phyloP scores from a whole-genome alignment of 257 asterid species.

The Ajuga chamaepitys region DNA sequence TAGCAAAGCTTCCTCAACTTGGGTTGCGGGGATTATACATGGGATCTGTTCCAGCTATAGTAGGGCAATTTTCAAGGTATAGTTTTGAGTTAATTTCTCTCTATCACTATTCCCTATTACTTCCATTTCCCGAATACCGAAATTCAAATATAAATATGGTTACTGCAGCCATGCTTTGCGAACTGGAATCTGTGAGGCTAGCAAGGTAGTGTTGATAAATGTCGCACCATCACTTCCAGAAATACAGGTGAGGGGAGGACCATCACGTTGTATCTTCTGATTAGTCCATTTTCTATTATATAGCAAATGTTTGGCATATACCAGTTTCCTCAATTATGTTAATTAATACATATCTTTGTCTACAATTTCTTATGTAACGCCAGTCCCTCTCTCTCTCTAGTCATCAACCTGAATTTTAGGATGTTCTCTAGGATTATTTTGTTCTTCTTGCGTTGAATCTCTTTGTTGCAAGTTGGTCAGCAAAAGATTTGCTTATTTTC shows the following conservation, averaged over 20 bases:
- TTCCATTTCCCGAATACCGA: neutral
- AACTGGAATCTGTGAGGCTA: slow-evolving; percentile 91
- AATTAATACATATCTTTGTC: neutral
- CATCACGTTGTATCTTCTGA: neutral
- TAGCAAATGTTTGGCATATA: too few relatives aligned
- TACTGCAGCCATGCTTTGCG: slow-evolving; percentile 77
- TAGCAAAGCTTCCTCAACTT: slow-evolving; percentile 74
- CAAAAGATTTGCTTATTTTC: neutral
- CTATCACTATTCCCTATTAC: neutral
- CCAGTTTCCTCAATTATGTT: neutral
- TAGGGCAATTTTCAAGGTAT: slow-evolving; percentile 88
- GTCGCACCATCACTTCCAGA: slow-evolving; percentile 90
- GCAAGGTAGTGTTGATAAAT: slow-evolving; percentile 70
- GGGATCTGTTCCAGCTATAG: slow-evolving; percentile 93
- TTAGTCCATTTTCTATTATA: neutral
- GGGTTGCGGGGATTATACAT: slow-evolving; percentile 76
- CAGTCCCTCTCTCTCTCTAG: too few relatives aligned
- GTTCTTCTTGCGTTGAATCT: neutral
- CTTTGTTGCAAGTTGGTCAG: neutral
- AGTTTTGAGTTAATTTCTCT: neutral
- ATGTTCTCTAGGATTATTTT: neutral
- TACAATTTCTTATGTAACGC: neutral
- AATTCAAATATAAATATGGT: neutral
- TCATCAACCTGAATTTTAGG: too few relatives aligned
- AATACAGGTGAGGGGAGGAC: slow-evolving; percentile 55